Evolutionary conservation across 345 rosid species (phyloP).

Genomic region (Populus ilicifolia): DNA sequence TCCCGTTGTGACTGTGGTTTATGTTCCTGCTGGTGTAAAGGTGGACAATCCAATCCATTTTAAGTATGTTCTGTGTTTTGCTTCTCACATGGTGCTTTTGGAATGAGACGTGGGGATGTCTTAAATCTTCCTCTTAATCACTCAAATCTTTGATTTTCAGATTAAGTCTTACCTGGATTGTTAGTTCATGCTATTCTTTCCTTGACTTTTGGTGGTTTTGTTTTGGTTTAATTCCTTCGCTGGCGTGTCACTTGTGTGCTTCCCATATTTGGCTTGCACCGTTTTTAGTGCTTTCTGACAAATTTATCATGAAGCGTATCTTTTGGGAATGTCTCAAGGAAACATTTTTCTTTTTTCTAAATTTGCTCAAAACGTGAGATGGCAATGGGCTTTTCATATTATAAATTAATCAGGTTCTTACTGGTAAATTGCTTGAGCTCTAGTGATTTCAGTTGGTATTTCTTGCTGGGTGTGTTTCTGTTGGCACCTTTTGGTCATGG

Average conservation of each 20-base stretch:
- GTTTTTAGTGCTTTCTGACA: background rate
- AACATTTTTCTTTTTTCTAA: background rate
- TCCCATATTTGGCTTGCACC: background rate
- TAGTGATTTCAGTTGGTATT: background rate
- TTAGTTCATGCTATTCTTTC: background rate
- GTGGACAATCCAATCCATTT: conserved; percentile 63
- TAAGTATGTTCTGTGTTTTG: conserved; percentile 40
- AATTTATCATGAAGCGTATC: background rate
- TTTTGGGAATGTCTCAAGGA: background rate
- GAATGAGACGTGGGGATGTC: background rate
- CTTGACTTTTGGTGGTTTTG: background rate
- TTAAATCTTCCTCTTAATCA: background rate
- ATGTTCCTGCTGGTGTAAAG: conserved; percentile 75
- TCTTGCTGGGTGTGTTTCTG: background rate
- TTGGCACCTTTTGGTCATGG: background rate
- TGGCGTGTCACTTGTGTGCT: background rate
- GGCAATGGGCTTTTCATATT: background rate
- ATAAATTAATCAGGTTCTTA: background rate
- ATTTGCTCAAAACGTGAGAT: background rate
- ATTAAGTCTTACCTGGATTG: background rate
- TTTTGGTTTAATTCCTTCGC: background rate
- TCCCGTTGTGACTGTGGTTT: conserved; percentile 73
- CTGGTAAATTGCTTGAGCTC: background rate
- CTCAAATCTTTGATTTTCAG: background rate
- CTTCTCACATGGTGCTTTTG: background rate